Evolutionary conservation across 495 filamentous ascomycete genomes (phyloP).

Genomic region (Hypoxylon lienhwacheense): DNA sequence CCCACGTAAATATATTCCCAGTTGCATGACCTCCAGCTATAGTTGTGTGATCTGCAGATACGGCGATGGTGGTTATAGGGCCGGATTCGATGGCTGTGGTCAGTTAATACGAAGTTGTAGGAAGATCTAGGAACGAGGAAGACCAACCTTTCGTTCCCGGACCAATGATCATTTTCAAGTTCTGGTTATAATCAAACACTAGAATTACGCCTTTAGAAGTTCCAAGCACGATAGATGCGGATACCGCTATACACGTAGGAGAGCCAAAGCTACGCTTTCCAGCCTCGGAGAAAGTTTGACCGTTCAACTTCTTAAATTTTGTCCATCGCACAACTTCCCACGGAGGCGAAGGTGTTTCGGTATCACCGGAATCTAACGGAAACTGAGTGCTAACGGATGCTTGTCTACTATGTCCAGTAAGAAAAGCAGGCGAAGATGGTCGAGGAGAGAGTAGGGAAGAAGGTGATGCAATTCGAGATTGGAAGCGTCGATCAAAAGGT

Average conservation of each 20-base stretch:
- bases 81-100: conserved; percentile 82
- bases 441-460: conserved; percentile 59
- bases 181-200: conserved; percentile 97
- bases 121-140: background rate
- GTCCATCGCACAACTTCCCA: conserved; percentile 99
- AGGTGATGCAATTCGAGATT: conserved; percentile 73
- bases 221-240: conserved; percentile 85
- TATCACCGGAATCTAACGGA: conserved; percentile 58
- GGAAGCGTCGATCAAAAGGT: conserved; percentile 93
- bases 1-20: conserved; percentile 97
- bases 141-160: conserved; percentile 84
- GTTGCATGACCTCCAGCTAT: conserved; percentile 86
- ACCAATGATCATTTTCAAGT: conserved; percentile 87
- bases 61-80: conserved; percentile 79
- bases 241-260: conserved; percentile 87
- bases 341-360: conserved; percentile 69
- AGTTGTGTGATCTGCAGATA: conserved; percentile 91
- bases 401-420: conserved; percentile 73
- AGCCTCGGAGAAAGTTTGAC: conserved; percentile 89
- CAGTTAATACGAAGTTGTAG: conserved; percentile 27
- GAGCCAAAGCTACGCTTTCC: conserved; percentile 91
- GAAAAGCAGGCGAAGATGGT: conserved; percentile 76
- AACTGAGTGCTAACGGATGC: conserved; percentile 67
- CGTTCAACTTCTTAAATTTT: conserved; percentile 84
- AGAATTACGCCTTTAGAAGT: conserved; percentile 93